These are phyloP conservation scores for Trifolium subterraneum DNA, from an alignment of 306 rosid genomes.

Conservation along the genomic window DNA sequence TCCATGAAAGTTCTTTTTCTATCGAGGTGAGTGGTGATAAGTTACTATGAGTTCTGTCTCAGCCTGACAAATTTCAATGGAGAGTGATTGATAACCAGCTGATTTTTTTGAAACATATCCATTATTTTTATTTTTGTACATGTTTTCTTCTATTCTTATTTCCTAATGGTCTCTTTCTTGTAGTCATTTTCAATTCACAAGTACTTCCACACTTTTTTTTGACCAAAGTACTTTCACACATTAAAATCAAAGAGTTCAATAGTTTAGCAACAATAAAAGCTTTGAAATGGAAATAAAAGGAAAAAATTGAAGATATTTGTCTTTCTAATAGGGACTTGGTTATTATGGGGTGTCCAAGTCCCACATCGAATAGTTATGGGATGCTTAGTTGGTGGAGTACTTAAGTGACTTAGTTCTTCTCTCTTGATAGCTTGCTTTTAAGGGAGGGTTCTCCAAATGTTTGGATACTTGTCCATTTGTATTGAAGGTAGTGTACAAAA, in stretches of 20 bases:
- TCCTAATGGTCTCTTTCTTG: constrained; percentile 12
- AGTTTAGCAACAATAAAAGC: not conserved
- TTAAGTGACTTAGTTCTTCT: not conserved
- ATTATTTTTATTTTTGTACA: not conserved
- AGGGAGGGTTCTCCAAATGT: not conserved
- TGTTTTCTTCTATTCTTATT: constrained; percentile 13
- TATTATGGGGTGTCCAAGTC: not conserved
- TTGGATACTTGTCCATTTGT: not conserved
- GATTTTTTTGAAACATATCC: constrained; percentile 13
- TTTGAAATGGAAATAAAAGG: not conserved
- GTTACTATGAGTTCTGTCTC: constrained; percentile 16
- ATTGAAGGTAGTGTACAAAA: not conserved
- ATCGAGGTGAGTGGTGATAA: not conserved
- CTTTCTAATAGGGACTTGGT: not conserved
- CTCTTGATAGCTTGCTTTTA: not conserved
- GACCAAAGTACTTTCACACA: not conserved
- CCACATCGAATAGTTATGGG: not conserved
- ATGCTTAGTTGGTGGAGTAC: not conserved
- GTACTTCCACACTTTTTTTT: not conserved
- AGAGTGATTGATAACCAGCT: constrained; percentile 16
- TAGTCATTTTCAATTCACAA: constrained; percentile 16
- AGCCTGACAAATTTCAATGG: constrained; percentile 10
- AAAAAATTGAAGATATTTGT: not conserved
- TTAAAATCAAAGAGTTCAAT: constrained; percentile 10
- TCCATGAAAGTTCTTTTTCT: not conserved